phyloP scores from a whole-genome alignment of 1,284 basidiomycete genomes.

The Rhizoctonia solani region DNA sequence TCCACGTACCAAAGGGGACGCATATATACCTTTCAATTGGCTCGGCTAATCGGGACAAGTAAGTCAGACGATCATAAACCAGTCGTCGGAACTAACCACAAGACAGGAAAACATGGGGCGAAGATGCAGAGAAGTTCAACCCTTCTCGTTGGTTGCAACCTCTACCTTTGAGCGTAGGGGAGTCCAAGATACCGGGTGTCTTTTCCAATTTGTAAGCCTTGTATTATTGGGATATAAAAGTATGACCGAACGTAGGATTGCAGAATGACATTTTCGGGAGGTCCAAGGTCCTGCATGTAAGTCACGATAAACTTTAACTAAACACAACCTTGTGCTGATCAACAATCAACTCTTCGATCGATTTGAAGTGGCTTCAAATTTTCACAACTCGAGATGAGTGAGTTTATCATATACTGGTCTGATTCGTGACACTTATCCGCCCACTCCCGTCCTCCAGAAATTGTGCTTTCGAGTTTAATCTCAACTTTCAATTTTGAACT shows the following conservation, averaged over 20 bases:
- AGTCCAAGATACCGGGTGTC: not conserved
- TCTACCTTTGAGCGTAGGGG: not conserved
- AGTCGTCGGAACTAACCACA: not conserved
- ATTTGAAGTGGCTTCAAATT: constrained; percentile 10
- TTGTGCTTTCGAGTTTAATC: too few species aligned
- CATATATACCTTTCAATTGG: not conserved
- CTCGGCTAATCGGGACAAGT: not conserved
- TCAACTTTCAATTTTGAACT: too few species aligned
- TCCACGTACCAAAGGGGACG: not conserved
- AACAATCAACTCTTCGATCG: too few species aligned
- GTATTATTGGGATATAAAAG: not conserved
- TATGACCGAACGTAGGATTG: not conserved
- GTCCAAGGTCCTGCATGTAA: constrained; percentile 7
- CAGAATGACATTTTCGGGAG: constrained; percentile 17
- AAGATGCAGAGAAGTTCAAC: not conserved
- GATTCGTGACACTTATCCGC: too few species aligned
- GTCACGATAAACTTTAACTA: not conserved
- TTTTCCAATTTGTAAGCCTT: not conserved
- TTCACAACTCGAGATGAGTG: constrained; percentile 26
- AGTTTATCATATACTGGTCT: too few species aligned
- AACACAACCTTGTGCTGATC: not conserved
- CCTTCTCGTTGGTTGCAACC: not conserved
- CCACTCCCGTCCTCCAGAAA: too few species aligned
- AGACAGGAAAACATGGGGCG: not conserved
- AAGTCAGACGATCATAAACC: too few species aligned